Base-by-base conservation (phyloP, 306 rosid species). In the Argentina anserina region DNA sequence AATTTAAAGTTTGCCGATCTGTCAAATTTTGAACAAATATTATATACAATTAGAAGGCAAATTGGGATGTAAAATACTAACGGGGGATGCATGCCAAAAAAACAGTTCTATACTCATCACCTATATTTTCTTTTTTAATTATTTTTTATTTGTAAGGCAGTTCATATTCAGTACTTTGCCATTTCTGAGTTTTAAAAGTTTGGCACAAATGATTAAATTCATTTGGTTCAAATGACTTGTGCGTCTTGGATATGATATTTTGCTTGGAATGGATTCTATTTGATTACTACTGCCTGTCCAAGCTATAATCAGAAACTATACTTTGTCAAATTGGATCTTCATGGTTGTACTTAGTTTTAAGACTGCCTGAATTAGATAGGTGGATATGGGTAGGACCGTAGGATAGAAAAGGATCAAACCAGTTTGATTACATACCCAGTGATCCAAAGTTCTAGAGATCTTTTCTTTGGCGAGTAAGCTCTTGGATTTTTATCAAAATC, bases 21-120 rank as follows among this genome's bases (percentile, higher is more conserved):
- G 33, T 61, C 47, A 49, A 70, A 41, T 31, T 65, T 62, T 70
- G 65, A 62, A 58, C 52, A 37, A 18, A 33, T 26, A 36, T 60
- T 53, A 36, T 68, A 17, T 60, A 29, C 47, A 3, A 31, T 10
- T 47, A 14, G 4, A 31, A 31, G 36, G 61, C 60, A 36, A 26
- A 50, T 23, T 37, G 23, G 11, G 29, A 34, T 63, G 64, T 36
- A 28, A 40, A 28, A 65, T 18, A 21, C 28, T 46, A 26, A 56
- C 52, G 9, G 18, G 25, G 9, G 29, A 37, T 43, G 18, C 39
- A n/a, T 43, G n/a, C 26, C 26, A 23, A 26, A 5, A 0, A 9
- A 59, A 31, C 11, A 15, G 21, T 29, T 60, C 39, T 60, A 7
- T 60, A 6, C 65, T 29, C 21, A 7, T 4, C 1, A 4, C 52